Percentiles rank a stretch among this genome's conserved stretches.
Evolutionary conservation across 148 eudicot genomes (phyloP).

Genomic region (Rhododendron mucronatum): DNA sequence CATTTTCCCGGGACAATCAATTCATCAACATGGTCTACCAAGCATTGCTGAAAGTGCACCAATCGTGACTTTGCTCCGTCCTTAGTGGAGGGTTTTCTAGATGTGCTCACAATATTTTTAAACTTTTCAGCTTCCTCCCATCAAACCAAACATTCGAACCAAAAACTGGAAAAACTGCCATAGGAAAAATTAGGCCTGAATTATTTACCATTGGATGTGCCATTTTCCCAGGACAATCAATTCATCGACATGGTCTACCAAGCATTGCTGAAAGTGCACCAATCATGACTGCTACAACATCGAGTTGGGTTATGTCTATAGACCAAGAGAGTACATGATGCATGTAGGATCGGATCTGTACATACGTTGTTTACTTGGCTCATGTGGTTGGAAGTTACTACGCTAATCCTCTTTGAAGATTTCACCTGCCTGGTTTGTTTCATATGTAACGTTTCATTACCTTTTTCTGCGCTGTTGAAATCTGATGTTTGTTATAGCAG

Average conservation of each 20-base stretch:
- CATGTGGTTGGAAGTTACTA: not conserved
- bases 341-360: constrained; percentile 16
- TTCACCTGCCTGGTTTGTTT: constrained; percentile 3
- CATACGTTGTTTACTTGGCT: not conserved
- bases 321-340: constrained; percentile 8
- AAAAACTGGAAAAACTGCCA: not conserved
- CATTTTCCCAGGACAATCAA: constrained; percentile 60
- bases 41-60: constrained; percentile 61
- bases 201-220: not conserved
- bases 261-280: constrained; percentile 63
- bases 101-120: not conserved
- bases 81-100: not conserved
- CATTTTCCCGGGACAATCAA: constrained; percentile 58
- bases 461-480: not conserved
- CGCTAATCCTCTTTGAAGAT: not conserved
- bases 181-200: not conserved
- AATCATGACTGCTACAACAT: constrained; percentile 25
- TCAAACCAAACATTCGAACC: not conserved
- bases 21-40: constrained; percentile 74
- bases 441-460: not conserved
- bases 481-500: not conserved
- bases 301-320: constrained; percentile 8
- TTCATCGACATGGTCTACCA: constrained; percentile 74
- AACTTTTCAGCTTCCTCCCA: not conserved
- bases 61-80: constrained; percentile 23